Evolutionary conservation across 1,139 yeast species (phyloP), one percentile per base, ranked within the genome.

Genomic region (Waltiozyma sp.): DNA sequence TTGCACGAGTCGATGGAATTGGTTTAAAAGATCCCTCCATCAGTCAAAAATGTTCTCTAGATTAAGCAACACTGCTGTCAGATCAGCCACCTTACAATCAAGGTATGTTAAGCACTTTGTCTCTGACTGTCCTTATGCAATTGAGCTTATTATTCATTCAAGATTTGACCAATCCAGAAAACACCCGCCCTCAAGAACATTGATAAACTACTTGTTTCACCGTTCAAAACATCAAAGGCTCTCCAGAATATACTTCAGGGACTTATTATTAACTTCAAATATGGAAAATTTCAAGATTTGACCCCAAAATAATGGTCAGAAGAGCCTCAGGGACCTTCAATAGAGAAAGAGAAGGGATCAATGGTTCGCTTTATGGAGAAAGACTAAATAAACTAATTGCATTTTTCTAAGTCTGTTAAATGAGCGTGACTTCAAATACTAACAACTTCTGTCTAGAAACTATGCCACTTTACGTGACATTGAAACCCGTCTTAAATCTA

Each of bases 391-490:
- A 31, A 31, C 34, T 18, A 31, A 31, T 31, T 31, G 18, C 34
- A 6, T 11, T 4, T 26, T 11, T 7, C 28, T 4, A 13, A 14
- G 28, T 34, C 18, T 14, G 24, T 19, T 36, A 6, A 36, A 36
- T 13, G 4, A 10, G 36, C 18, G 37, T 18, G 16, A 8, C 16
- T 18, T 35, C n/a, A 5, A 18, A 18, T 35, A 35, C 37, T 35
- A 18, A 35, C 19, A 35, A n/a, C 6, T 18, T 8, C 15, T 14
- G 6, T n/a, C 23, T 46, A 85, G 96, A 83, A 80, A 80, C 75
- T 89, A 87, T 76, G 98, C 98, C 63, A 91, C 98, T 59, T 78
- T 91, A 66, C 89, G 97, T 75, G 98, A 91, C 71, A 93, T 91
- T 64, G 98, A 91, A 75, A 84, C 77, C 69, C 94, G 98, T 75